phyloP scores from a whole-genome alignment of 2,329 filamentous ascomycete species.

The Fusarium nodosum region DNA sequence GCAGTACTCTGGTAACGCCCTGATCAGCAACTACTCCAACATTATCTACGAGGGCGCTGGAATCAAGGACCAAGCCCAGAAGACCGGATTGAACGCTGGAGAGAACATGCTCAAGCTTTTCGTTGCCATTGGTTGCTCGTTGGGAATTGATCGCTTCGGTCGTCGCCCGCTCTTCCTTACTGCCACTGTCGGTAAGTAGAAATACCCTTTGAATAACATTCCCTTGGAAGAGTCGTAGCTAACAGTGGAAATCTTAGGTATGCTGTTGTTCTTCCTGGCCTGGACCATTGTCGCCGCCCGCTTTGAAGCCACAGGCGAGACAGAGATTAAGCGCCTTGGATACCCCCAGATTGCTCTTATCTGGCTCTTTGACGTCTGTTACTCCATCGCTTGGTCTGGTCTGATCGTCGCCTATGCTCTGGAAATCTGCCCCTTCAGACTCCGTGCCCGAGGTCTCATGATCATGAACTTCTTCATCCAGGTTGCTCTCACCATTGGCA shows the following conservation, averaged over 20 bases:
- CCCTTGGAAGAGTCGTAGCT: neutral
- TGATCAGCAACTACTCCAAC: slow-evolving; percentile 76
- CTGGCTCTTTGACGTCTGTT: slow-evolving; percentile 71
- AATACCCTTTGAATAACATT: fast-evolving
- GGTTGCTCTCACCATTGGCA: slow-evolving; percentile 71
- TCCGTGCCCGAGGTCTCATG: slow-evolving; percentile 71
- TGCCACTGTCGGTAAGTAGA: slow-evolving; percentile 53
- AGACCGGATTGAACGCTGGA: slow-evolving; percentile 49
- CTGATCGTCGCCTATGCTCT: slow-evolving; percentile 70
- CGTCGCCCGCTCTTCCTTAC: slow-evolving; percentile 67
- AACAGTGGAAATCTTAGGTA: slow-evolving; percentile 51
- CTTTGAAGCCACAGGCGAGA: slow-evolving; percentile 17
- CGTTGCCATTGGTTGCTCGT: slow-evolving; percentile 17
- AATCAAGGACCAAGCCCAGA: slow-evolving; percentile 68
- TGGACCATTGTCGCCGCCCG: slow-evolving; percentile 28
- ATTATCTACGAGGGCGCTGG: slow-evolving; percentile 72
- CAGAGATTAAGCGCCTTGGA: slow-evolving; percentile 55
- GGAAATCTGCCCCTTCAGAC: slow-evolving; percentile 70
- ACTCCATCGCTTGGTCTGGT: slow-evolving; percentile 71
- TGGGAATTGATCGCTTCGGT: slow-evolving; percentile 53
- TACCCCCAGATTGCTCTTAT: slow-evolving; percentile 70
- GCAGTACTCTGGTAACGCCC: slow-evolving; percentile 76
- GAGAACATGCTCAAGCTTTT: slow-evolving; percentile 32
- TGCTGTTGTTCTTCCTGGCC: slow-evolving; percentile 50
- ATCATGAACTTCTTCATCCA: slow-evolving; percentile 75